Evolutionary conservation across 192 early-diverging fungal species (phyloP).

Genomic region (Coemansia sp.): DNA sequence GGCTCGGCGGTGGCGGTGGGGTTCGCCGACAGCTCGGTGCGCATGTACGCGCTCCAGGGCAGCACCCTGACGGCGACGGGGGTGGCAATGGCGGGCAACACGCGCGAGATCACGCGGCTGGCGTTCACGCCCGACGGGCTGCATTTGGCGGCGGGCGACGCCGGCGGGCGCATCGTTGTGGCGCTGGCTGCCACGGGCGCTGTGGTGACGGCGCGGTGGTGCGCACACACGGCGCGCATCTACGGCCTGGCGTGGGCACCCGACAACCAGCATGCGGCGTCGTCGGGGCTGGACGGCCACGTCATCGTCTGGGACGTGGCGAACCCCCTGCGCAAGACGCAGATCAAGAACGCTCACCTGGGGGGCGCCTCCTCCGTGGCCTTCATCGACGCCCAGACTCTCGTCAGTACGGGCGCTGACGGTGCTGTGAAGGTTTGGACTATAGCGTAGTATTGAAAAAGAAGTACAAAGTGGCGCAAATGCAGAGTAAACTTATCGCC

Average conservation of each 20-base stretch:
- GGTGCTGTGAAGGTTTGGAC: conserved; percentile 76
- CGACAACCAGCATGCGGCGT: conserved; percentile 71
- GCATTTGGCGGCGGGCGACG: conserved; percentile 79
- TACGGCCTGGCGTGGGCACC: conserved; percentile 79
- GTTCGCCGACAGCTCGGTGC: conserved; percentile 63
- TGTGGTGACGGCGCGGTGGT: conserved; percentile 70
- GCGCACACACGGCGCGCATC: conserved; percentile 87
- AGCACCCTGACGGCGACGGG: conserved; percentile 21
- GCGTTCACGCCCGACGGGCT: conserved; percentile 73
- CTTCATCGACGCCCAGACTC: conserved; percentile 65
- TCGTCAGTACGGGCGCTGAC: conserved; percentile 82
- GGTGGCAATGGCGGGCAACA: conserved; percentile 33
- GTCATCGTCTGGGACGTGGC: conserved; percentile 89
- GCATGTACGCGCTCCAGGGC: conserved; percentile 58
- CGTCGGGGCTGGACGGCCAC: conserved; percentile 84
- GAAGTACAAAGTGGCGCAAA: conserved; percentile 54
- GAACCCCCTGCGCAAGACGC: conserved; percentile 72
- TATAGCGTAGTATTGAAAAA: conserved; percentile 12
- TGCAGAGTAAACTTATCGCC: conserved; percentile 35
- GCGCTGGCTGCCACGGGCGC: conserved; percentile 61
- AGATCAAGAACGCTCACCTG: conserved; percentile 80
- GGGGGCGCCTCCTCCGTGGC: conserved; percentile 72
- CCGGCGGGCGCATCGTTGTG: conserved; percentile 75
- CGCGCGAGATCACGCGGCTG: conserved; percentile 75
- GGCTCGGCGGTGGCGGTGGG: conserved; percentile 32